These are phyloP conservation scores for Teratosphaeria zuluensis DNA, from an alignment of 2,329 filamentous ascomycete species.

Conservation along the genomic window DNA sequence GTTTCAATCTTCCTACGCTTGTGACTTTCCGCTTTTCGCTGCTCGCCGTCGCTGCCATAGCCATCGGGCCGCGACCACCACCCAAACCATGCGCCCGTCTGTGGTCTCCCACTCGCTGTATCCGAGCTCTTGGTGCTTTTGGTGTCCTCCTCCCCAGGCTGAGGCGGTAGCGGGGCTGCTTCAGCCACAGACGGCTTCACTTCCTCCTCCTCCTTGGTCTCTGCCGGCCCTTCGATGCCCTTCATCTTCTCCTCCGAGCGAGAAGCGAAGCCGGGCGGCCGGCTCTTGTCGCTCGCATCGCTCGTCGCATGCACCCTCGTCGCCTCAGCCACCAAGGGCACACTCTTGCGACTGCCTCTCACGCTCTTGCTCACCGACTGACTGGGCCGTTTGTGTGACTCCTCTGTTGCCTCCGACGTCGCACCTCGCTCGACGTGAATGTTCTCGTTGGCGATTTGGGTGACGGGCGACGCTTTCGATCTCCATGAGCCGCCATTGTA, in stretches of 20 bases:
- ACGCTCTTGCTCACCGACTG: conserved; percentile 30
- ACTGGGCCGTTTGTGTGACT: conserved; percentile 20
- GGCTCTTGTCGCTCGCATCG: conserved; percentile 15
- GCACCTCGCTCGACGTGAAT: conserved; percentile 35
- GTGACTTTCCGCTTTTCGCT: conserved; percentile 20
- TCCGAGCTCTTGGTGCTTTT: conserved; percentile 11
- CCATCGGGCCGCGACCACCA: conserved; percentile 44
- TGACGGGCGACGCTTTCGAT: conserved; percentile 37
- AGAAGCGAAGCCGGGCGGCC: conserved; percentile 8
- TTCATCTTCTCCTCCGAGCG: conserved; percentile 18
- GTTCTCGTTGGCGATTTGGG: conserved; percentile 38
- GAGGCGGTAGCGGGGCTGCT: conserved; percentile 36
- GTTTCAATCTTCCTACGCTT: conserved; percentile 17
- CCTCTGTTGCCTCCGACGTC: conserved; percentile 19
- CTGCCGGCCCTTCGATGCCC: conserved; percentile 9
- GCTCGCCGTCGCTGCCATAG: conserved; percentile 29
- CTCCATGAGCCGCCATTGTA: conserved; percentile 37
- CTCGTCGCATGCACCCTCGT: conserved; percentile 37
- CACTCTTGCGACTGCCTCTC: conserved; percentile 37
- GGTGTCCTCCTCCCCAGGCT: conserved; percentile 21
- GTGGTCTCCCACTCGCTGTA: conserved; percentile 12
- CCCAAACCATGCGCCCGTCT: conserved; percentile 32
- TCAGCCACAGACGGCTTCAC: conserved; percentile 11
- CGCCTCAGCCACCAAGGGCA: conserved; percentile 34
- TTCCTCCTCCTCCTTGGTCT: conserved; percentile 13